Base-by-base conservation (phyloP, 192 early-diverging fungal genomes). In the Backusella tarrabulga region DNA sequence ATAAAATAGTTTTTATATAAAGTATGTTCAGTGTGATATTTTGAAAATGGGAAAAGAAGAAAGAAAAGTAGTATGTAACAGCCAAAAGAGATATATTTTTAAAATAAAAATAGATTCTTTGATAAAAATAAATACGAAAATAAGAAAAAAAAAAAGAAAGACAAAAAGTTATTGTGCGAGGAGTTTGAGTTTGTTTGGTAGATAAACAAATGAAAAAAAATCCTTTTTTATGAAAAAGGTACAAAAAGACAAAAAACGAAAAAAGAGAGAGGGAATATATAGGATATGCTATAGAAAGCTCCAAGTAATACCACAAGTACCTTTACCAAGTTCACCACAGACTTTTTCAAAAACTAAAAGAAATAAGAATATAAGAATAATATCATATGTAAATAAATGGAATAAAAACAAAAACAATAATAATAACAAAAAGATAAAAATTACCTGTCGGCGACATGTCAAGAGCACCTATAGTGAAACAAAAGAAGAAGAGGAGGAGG, bases 361-460 rank as follows among this genome's bases (percentile, higher is more conserved):
- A 80, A 76, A 71, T 73, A 73, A n/a, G 21, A 76, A 23, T 15
- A 52, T 7, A 34, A 73, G 36, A 40, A 67, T n/a, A 40, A 21
- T 46, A 17, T 3, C 15, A 46, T 0, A 46, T 17, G 2, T 36
- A 44, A 41, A 67, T 9, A 32, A 1, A 36, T n/a, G 19, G 0
- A 6, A 17, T 23, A 44, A 52, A 56, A 17, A 54, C 14, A 52
- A 29, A 35, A 38, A 38, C 32, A 67, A 23, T n/a, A 67, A 36
- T 4, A 38, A 34, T 32, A 32, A 32, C 29, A 36, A 40, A 40
- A 66, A 21, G n/a, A 67, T 11, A 34, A 68, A 46, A 23, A 32
- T 75, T 79, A 79, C 78, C 63, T 75, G 41, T 68, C 29, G 78
- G 78, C 34, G 78, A 79, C 78, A 79, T 73, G 29, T 79, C 78